Evolutionary conservation across 148 eudicot genomes (phyloP), one percentile per base, ranked within the genome.

Genomic region (Bassia scoparia): DNA sequence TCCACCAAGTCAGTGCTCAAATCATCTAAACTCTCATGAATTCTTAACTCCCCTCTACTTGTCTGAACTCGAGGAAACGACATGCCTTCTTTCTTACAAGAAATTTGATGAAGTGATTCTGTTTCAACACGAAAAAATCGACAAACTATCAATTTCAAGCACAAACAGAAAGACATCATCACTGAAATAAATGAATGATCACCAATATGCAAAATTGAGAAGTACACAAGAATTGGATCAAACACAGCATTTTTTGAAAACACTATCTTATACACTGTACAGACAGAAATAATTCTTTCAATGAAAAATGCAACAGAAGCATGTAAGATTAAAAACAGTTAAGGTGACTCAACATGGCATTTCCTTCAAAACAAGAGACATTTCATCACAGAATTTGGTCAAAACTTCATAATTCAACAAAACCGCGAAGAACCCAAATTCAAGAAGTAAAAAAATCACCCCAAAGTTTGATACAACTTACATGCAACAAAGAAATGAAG

Each of bases 1-100:
- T 91, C 97, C 2, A 84, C 98, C 75, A 94, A 88, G 76, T 91
- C 92, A 49, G 88, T 82, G 78, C 90, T 83, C 23, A 94, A 83
- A 61, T 94, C 97, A 81, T 87, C 89, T 55, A 81, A 77, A 80
- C 64, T 82, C 59, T 91, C 98, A 77, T 87, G 88, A 74, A 94
- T 81, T 83, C 97, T 85, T 80, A 94, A 66, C 69, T 91, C 93
- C 58, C 88, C 87, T 78, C 93, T 86, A 77, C 84, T 85, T 66
- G 78, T 88, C 68, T 84, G 77, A 80, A 80, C 76, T 75, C 86
- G 80, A 61, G 82, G 80, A 69, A 84, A 74, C 65, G 91, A 84
- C 98, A 95, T 95, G 65, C 73, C 82, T 75, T 71, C 81, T 15
- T 30, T 62, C 30, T 46, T 73, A 71, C 67, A 64, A 71, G 77